phyloP scores from a whole-genome alignment of 495 filamentous ascomycete species.

The Peziza echinospora region DNA sequence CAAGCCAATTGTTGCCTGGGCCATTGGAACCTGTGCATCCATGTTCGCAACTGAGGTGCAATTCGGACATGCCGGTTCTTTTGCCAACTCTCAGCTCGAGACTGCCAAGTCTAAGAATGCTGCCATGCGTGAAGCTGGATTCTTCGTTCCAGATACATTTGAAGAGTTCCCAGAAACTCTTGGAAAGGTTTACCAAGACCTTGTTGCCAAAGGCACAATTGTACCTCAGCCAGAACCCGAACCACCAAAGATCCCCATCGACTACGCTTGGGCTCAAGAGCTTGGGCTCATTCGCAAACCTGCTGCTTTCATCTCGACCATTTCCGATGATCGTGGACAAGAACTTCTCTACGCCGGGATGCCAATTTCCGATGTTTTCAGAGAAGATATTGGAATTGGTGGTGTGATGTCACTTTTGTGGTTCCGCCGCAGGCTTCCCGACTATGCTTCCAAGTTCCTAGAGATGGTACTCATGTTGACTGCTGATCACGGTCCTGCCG shows the following conservation, averaged over 20 bases:
- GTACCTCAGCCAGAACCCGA: constrained; percentile 69
- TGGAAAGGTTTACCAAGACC: constrained; percentile 56
- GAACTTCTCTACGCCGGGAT: constrained; percentile 97
- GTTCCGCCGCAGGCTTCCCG: constrained; percentile 95
- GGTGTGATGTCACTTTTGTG: constrained; percentile 99
- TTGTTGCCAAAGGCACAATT: constrained; percentile 65
- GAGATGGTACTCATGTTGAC: constrained; percentile 99
- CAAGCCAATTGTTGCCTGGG: constrained; percentile 97
- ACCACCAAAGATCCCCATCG: constrained; percentile 96
- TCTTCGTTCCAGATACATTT: constrained; percentile 87
- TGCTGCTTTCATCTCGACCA: constrained; percentile 98
- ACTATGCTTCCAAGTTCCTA: constrained; percentile 93
- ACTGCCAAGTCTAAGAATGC: constrained; percentile 92
- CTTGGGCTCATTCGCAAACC: constrained; percentile 98
- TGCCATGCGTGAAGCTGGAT: constrained; percentile 81
- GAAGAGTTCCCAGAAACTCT: constrained; percentile 74
- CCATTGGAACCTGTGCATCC: constrained; percentile 94
- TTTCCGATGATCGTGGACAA: constrained; percentile 98
- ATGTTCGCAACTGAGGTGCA: constrained; percentile 99
- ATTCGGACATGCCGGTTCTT: constrained; percentile 95
- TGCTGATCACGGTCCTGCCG: constrained; percentile 94
- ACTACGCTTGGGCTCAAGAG: constrained; percentile 99
- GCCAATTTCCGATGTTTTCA: constrained; percentile 98
- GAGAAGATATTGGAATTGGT: constrained; percentile 92
- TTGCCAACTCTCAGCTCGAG: constrained; percentile 97